A percentile compares a stretch with the other conserved stretches of the same genome.
phyloP scores from a whole-genome alignment of 306 rosid genomes.

The Betula pendula region DNA sequence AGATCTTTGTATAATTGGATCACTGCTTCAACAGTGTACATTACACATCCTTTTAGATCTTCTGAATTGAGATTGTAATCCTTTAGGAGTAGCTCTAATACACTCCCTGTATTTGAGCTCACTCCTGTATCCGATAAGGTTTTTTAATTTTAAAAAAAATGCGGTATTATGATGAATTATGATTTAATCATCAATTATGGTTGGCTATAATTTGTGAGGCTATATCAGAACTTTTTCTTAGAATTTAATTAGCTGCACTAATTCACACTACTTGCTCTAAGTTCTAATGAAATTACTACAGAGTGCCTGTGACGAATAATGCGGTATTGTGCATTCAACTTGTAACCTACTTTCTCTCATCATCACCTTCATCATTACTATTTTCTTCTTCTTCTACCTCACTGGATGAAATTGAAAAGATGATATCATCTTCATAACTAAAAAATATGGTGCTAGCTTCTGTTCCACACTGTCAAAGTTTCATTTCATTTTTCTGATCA shows the following conservation, averaged over 20 bases:
- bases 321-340: background rate
- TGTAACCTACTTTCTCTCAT: background rate
- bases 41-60: background rate
- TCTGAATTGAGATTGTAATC: background rate
- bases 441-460: background rate
- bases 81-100: background rate
- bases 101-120: background rate
- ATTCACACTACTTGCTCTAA: too few species aligned
- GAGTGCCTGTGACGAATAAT: background rate
- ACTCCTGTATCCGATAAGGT: too few species aligned
- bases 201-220: too few species aligned
- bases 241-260: too few species aligned
- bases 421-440: background rate
- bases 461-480: background rate
- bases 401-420: background rate
- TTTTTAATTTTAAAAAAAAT: too few species aligned
- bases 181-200: too few species aligned
- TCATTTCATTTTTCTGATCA: background rate
- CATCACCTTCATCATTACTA: background rate
- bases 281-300: too few species aligned
- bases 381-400: background rate
- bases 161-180: too few species aligned
- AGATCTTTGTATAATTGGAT: background rate
- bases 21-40: background rate
- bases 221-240: too few species aligned